A percentile compares a stretch with the other conserved stretches of the same genome.
Conservation (phyloP, 768 basidiomycete genomes). For the Sarcomyxa edulis region DNA sequence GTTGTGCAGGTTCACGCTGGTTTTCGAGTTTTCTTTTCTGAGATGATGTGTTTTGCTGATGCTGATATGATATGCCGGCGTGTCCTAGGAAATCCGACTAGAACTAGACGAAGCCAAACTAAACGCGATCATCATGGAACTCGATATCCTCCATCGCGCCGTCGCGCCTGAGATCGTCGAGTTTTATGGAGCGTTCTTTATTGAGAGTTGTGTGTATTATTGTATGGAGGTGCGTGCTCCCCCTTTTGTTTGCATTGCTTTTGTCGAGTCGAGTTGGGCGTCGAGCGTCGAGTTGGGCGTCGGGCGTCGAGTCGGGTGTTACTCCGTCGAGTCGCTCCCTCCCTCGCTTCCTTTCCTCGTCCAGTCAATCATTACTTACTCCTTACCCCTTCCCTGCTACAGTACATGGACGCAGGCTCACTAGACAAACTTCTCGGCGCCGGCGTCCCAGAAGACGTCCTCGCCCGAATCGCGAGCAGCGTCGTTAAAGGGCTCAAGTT, state of each 20-base stretch:
- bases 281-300: no score
- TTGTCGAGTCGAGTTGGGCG: no score
- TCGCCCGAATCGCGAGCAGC: constrained; percentile 73
- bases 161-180: constrained; percentile 91
- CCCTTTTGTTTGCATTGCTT: no score
- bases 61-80: no score
- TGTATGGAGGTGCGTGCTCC: no score
- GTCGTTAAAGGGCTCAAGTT: constrained; percentile 92
- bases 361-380: no score
- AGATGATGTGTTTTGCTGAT: no score
- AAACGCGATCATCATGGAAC: constrained; percentile 97
- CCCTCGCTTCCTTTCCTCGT: no score
- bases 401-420: constrained; percentile 98
- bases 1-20: no score
- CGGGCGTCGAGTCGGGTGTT: no score
- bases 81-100: constrained; percentile 90
- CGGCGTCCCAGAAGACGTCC: constrained; percentile 72
- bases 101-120: constrained; percentile 92
- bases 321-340: no score
- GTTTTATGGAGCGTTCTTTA: constrained; percentile 98
- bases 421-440: constrained; percentile 72
- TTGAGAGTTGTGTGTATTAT: constrained; percentile 99
- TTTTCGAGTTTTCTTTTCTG: constrained; percentile 7
- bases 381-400: no score
- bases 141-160: constrained; percentile 95